Evolutionary conservation across 305 asterid species (phyloP), one percentile per base, ranked within the genome.

Genomic region (Rubia balearica): DNA sequence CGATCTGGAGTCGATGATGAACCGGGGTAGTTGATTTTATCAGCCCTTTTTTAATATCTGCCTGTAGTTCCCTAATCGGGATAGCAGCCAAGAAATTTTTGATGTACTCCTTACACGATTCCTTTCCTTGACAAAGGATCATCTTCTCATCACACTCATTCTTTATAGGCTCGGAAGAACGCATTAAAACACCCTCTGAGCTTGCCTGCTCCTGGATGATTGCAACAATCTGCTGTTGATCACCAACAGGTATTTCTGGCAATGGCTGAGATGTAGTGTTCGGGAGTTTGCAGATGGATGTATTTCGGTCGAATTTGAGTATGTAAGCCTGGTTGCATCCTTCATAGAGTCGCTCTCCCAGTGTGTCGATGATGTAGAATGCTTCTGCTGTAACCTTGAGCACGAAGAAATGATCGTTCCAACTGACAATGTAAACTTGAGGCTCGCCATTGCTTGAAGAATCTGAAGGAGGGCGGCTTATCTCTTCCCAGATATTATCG

Each of bases 391-490:
- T 97, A 16, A 91, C 93, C 82, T 89, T 94, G 14, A 94, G 95
- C 62, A 94, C 84, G 60, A 94, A 94, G 72, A 94, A 94, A 77
- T 94, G 99, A 70, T 94, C 99, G 12, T 94, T 94, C 99, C 99
- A 94, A 74, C 99, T 94, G 65, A 94, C 85, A 4, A 94, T 86
- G 77, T 85, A 94, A 57, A 94, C 88, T 45, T 85, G 84, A 75
- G 88, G 66, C 53, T 85, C 83, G 3, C 70, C 70, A 19, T 71
- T 75, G 70, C 57, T 65, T 57, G 67, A 59, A 70, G 77, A 75
- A 76, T 85, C 87, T 3, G 33, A 30, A 30, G 63, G 78, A n/a
- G 70, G 45, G 40, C 56, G 68, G 70, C 84, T 80, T n/a, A 95
- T 87, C 87, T 95, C 98, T 27, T 92, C 97, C 99, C 99, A 95